Conservation (phyloP, 2,329 filamentous ascomycete genomes). For the Lasiodiplodia sp. region DNA sequence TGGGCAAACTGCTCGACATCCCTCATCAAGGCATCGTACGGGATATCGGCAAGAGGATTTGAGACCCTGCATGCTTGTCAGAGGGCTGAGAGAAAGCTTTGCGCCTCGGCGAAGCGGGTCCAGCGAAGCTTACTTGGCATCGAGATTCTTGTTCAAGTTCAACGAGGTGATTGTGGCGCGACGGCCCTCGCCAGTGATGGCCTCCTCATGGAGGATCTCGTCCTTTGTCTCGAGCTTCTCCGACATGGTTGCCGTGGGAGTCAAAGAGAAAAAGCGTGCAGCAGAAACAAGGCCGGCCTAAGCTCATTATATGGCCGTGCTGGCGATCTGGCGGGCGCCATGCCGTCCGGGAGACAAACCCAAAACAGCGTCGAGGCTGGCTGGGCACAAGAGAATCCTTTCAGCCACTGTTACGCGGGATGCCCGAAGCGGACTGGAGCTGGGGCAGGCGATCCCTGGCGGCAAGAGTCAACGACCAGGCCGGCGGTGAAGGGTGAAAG, state of each 20-base stretch:
- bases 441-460: constrained; percentile 14
- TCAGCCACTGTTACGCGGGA: constrained; percentile 12
- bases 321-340: constrained; percentile 7
- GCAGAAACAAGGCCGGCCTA: background rate
- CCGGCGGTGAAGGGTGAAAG: constrained; percentile 13
- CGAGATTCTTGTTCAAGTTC: constrained; percentile 33
- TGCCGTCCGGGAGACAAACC: constrained; percentile 5
- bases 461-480: constrained; percentile 2
- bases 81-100: constrained; percentile 8
- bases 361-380: constrained; percentile 2
- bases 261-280: background rate
- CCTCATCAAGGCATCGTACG: constrained; percentile 57
- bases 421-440: constrained; percentile 20
- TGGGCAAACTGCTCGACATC: constrained; percentile 69
- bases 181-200: constrained; percentile 30
- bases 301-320: constrained; percentile 19
- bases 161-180: constrained; percentile 33
- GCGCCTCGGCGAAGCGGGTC: background rate
- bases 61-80: constrained; percentile 15
- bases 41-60: constrained; percentile 65
- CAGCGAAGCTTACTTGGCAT: constrained; percentile 33
- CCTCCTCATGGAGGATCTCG: constrained; percentile 37
- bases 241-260: background rate
- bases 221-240: constrained; percentile 27
- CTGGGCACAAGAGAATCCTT: constrained; percentile 23